Evolutionary conservation across 495 filamentous ascomycete genomes (phyloP).

Genomic region (Glutinoglossum americanum): DNA sequence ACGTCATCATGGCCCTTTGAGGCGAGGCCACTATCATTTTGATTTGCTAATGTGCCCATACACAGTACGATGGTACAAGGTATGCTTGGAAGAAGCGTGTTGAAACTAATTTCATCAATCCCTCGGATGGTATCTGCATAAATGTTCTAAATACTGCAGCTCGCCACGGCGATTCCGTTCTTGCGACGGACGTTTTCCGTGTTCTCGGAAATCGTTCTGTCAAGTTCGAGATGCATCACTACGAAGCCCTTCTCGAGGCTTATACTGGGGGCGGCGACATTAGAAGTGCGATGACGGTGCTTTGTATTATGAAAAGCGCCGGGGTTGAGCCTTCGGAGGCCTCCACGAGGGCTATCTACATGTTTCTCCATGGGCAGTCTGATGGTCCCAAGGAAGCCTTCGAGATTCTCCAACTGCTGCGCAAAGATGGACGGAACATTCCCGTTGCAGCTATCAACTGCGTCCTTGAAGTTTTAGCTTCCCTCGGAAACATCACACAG

Average conservation of each 20-base stretch:
- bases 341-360: slow-evolving; percentile 36
- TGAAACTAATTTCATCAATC: slow-evolving; percentile 35
- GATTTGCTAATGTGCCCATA: slow-evolving; percentile 12
- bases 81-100: slow-evolving; percentile 43
- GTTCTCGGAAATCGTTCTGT: slow-evolving; percentile 28
- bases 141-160: slow-evolving; percentile 50
- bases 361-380: slow-evolving; percentile 17
- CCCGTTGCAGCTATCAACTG: slow-evolving; percentile 38
- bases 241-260: slow-evolving; percentile 49
- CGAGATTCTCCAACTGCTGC: slow-evolving; percentile 29
- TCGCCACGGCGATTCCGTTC: slow-evolving; percentile 34
- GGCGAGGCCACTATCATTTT: background rate
- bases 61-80: slow-evolving; percentile 31
- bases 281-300: slow-evolving; percentile 31
- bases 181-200: slow-evolving; percentile 46
- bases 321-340: slow-evolving; percentile 27
- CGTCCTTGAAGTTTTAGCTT: slow-evolving; percentile 32
- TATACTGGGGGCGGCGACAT: slow-evolving; percentile 37
- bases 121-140: slow-evolving; percentile 37
- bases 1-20: slow-evolving; percentile 9
- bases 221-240: slow-evolving; percentile 39
- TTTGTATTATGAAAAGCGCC: slow-evolving; percentile 46
- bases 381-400: slow-evolving; percentile 24
- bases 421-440: slow-evolving; percentile 21
- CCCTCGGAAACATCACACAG: slow-evolving; percentile 21